phyloP scores from a whole-genome alignment of 345 rosid species.

The Carallia brachiata region DNA sequence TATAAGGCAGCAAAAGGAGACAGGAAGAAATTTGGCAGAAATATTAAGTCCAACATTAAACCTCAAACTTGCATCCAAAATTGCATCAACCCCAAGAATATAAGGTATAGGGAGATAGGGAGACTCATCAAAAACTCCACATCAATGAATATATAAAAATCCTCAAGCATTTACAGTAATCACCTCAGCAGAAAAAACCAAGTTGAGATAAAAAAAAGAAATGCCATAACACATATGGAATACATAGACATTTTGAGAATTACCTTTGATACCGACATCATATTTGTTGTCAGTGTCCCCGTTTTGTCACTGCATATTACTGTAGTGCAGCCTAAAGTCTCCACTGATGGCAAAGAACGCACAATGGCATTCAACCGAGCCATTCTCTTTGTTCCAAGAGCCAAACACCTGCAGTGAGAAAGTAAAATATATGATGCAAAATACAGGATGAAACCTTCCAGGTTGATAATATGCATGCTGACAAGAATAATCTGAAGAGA shows the following conservation, averaged over 20 bases:
- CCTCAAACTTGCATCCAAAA: background rate
- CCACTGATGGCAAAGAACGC: conserved; percentile 96
- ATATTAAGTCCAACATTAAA: no score
- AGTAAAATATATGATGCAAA: background rate
- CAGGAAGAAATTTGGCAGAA: no score
- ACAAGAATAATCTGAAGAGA: background rate
- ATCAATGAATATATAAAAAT: no score
- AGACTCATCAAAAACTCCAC: no score
- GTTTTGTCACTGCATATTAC: conserved; percentile 99
- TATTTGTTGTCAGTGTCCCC: conserved; percentile 95
- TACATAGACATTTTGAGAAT: conserved; percentile 21
- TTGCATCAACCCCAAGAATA: no score
- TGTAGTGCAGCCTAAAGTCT: conserved; percentile 97
- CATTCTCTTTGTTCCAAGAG: conserved; percentile 99
- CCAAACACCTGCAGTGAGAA: conserved; percentile 72
- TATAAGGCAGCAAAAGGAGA: no score
- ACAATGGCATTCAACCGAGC: conserved; percentile 98
- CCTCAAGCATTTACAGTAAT: no score
- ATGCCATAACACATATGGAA: background rate
- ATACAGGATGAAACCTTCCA: background rate
- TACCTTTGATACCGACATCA: conserved; percentile 99
- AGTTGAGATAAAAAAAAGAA: no score
- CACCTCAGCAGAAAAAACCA: no score
- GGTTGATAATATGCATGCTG: conserved; percentile 1
- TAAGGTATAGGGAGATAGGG: no score